Percentiles rank a stretch among this genome's conserved stretches.
Conservation (phyloP, 164 flowering plant species). For the Hamamelis virginiana region DNA sequence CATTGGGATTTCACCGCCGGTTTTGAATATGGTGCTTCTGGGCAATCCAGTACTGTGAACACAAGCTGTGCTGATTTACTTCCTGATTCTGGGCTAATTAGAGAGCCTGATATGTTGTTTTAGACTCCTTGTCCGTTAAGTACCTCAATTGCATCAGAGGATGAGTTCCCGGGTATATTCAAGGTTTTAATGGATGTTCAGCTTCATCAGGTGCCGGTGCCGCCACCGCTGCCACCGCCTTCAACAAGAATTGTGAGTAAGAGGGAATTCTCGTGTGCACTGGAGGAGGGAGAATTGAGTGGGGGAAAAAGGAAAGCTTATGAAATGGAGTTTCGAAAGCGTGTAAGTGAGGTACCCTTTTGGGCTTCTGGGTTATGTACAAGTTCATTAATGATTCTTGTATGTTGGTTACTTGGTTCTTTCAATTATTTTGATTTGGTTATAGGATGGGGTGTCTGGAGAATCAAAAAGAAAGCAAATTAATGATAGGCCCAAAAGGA, state of each 20-base stretch:
- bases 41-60: no score
- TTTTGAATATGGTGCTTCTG: no score
- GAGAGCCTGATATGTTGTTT: no score
- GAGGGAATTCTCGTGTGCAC: background rate
- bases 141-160: no score
- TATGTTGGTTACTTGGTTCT: background rate
- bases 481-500: background rate
- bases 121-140: no score
- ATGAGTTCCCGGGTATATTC: no score
- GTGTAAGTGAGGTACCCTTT: background rate
- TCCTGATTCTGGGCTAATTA: no score
- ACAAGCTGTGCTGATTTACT: no score
- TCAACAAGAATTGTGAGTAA: background rate
- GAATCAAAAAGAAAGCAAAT: background rate
- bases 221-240: background rate
- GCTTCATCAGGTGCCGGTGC: no score
- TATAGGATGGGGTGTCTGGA: background rate
- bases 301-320: background rate
- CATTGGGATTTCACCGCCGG: background rate
- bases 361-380: background rate
- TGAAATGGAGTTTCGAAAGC: background rate
- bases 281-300: background rate
- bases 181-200: background rate
- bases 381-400: background rate
- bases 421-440: background rate